Conservation (phyloP, 2,329 filamentous ascomycete genomes). For the Colletotrichum falcatum region DNA sequence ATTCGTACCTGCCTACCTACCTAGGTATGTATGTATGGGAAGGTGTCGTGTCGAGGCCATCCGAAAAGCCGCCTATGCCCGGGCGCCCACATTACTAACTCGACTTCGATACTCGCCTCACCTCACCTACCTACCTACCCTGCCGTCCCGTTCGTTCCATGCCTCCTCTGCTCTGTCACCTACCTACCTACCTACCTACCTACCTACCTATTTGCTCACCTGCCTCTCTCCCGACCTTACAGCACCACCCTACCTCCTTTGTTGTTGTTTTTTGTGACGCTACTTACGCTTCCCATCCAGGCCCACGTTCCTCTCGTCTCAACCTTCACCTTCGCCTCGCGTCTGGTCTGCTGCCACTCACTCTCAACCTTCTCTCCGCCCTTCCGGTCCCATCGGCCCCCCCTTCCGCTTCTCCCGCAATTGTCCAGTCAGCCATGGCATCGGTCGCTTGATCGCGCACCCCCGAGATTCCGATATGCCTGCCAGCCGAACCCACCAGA, state of each 20-base stretch:
- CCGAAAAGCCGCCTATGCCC: conserved; percentile 30
- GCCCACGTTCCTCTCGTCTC: conserved; percentile 27
- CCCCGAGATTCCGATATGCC: conserved; percentile 57
- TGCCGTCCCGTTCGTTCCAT: conserved; percentile 15
- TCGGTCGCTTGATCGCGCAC: conserved; percentile 45
- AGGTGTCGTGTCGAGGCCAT: conserved; percentile 20
- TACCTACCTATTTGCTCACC: no score
- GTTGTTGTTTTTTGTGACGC: neutral
- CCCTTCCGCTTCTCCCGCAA: conserved; percentile 31
- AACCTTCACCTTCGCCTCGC: conserved; percentile 13
- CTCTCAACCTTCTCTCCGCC: conserved; percentile 17
- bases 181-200: neutral
- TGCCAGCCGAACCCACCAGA: conserved; percentile 62
- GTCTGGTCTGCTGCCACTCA: conserved; percentile 15
- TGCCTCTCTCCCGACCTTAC: conserved; percentile 12
- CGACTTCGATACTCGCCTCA: conserved; percentile 28
- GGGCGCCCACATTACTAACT: conserved; percentile 38
- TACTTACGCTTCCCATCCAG: conserved; percentile 19
- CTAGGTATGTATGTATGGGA: no score
- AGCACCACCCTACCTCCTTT: neutral
- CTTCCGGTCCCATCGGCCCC: conserved; percentile 35
- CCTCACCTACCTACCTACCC: conserved; percentile 18
- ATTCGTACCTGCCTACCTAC: no score
- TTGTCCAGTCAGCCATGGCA: conserved; percentile 51
- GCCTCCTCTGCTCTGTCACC: conserved; percentile 13